Percentiles rank a stretch among this genome's conserved stretches.
phyloP scores from a whole-genome alignment of 1,284 basidiomycete genomes.

The Blastosporella zonata region DNA sequence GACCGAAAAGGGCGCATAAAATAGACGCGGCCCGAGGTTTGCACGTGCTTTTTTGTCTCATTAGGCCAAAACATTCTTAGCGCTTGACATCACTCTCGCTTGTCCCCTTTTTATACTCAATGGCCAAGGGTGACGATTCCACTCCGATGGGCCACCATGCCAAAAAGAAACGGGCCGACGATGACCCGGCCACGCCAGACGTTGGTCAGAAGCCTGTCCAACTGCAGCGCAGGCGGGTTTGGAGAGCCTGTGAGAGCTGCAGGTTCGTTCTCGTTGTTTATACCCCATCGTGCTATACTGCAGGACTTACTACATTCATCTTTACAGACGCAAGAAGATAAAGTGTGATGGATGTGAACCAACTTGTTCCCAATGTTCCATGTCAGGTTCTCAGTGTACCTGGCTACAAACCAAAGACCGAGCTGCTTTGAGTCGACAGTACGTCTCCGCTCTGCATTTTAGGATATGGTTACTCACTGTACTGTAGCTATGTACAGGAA shows the following conservation, averaged over 20 bases:
- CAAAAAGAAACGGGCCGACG: slow-evolving; percentile 72
- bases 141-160: slow-evolving; percentile 51
- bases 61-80: slow-evolving; percentile 9
- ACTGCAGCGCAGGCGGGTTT: slow-evolving; percentile 71
- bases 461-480: slow-evolving; percentile 12
- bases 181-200: slow-evolving; percentile 50
- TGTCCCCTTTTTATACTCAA: slow-evolving; percentile 26
- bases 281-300: slow-evolving; percentile 18
- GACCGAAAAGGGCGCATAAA: slow-evolving; percentile 4
- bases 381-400: slow-evolving; percentile 72
- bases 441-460: slow-evolving; percentile 29
- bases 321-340: slow-evolving; percentile 77
- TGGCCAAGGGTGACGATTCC: slow-evolving; percentile 50
- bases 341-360: slow-evolving; percentile 85
- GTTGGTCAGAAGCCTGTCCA: slow-evolving; percentile 66
- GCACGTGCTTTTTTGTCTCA: slow-evolving; percentile 20
- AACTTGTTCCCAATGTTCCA: slow-evolving; percentile 75
- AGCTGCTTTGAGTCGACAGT: slow-evolving; percentile 83
- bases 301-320: slow-evolving; percentile 16
- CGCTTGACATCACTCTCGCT: slow-evolving; percentile 15
- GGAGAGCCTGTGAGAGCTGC: slow-evolving; percentile 83
- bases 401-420: slow-evolving; percentile 87
- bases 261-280: slow-evolving; percentile 48
- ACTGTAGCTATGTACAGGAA: slow-evolving; percentile 77
- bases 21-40: slow-evolving; percentile 17